These are phyloP conservation scores for Xylaria sp. DNA, from an alignment of 2,329 filamentous ascomycete genomes.

Conservation along the genomic window DNA sequence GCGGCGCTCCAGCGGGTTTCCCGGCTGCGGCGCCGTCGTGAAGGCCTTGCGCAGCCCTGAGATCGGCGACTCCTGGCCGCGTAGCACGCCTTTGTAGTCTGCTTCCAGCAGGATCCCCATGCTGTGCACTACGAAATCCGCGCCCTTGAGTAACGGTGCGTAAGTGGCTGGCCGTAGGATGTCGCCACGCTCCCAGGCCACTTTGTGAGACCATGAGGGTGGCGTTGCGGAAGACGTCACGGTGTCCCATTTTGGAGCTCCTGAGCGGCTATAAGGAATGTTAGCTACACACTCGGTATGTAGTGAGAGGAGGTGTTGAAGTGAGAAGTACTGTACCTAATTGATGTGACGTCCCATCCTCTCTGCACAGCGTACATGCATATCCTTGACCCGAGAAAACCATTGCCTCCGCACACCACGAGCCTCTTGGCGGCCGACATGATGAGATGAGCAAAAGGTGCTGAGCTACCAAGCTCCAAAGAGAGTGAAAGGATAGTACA, in stretches of 20 bases:
- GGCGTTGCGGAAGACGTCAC: constrained; percentile 77
- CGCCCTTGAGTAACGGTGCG: constrained; percentile 76
- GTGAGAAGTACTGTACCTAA: constrained; percentile 71
- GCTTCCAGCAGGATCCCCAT: constrained; percentile 97
- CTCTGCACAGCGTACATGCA: constrained; percentile 87
- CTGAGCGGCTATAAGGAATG: constrained; percentile 76
- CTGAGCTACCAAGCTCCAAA: constrained; percentile 6
- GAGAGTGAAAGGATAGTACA: constrained; percentile 21
- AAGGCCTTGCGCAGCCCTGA: constrained; percentile 83
- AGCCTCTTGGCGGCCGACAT: constrained; percentile 78
- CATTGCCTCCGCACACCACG: constrained; percentile 92
- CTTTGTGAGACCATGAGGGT: constrained; percentile 83
- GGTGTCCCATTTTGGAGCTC: constrained; percentile 84
- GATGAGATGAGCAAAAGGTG: neutral
- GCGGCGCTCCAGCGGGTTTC: constrained; percentile 74
- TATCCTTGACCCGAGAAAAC: constrained; percentile 88
- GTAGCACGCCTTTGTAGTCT: constrained; percentile 94
- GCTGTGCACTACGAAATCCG: constrained; percentile 89
- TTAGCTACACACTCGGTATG: constrained; percentile 33
- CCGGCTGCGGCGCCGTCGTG: constrained; percentile 68
- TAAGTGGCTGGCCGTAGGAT: constrained; percentile 87
- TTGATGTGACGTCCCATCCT: constrained; percentile 91
- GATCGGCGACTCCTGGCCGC: constrained; percentile 84
- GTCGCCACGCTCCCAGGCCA: constrained; percentile 89
- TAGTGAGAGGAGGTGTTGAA: neutral